Evolutionary conservation across 495 filamentous ascomycete species (phyloP), one percentile per base, ranked within the genome.

Genomic region (Penicillium bialowiezense): DNA sequence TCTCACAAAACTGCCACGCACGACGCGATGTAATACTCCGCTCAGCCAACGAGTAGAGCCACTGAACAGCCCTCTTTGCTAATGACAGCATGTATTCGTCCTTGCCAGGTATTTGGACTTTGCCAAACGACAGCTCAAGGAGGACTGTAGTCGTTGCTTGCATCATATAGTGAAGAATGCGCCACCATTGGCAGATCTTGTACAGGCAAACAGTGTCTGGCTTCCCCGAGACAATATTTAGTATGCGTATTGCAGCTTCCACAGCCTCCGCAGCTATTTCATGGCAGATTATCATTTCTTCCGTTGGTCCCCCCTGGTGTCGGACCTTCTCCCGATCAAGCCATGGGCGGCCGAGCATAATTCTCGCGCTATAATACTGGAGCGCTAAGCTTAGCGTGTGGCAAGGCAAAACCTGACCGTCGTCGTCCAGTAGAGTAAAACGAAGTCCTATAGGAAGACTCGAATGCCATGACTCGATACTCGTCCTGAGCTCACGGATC

Each of bases 91-190:
- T 70, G 0, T 64, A 63, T 9, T 67, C 62, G 23, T 80, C 73
- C 36, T 78, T 68, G 8, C 72, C 60, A 7, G 80, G 80, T 45
- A 76, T 71, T 57, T 85, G 82, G 26, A 79, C 69, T 18, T 64
- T 64, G 23, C 74, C 72, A 48, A 83, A 81, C 1, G 81, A 78
- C 14, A 84, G 67, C 54, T 87, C 85, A 9, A 86, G 70, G 54
- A 87, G 73, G 7, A 87, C 63, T 9, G 86, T 74, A 1, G 76
- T 79, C 3, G 74, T 65, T 1, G 82, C 77, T 64, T 86, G 81
- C 72, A 84, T 85, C 14, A 88, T 62, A 44, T 81, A 80, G 54
- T 88, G 85, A 10, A 88, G 64, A 8, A 83, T 65, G 37, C 73
- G 78, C 82, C 82, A 88, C 83, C 84, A 88, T 10, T 82, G 82